Evolutionary conservation across 768 basidiomycete species (phyloP), one percentile per base, ranked within the genome.

Genomic region (Suillus subalutaceus): DNA sequence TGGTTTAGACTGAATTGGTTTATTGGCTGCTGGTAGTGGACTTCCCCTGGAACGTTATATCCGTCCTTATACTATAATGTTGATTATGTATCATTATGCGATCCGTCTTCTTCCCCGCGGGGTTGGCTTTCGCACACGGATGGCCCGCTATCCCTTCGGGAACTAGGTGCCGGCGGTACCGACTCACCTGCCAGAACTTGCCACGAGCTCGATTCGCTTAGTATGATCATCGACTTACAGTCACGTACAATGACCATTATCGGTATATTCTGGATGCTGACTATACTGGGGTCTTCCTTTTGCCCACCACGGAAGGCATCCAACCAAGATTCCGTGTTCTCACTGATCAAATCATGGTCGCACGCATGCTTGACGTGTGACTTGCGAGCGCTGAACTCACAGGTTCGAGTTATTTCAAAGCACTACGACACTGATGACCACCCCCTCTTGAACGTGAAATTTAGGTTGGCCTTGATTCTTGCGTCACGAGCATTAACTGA

Each of bases 41-140:
- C 23, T 30, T 23, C 20, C 37, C 23, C 30, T 30, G 63, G 56
- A 13, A 30, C 38, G 6, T 40, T 6, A 20, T 32, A 12, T 43
- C 15, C 6, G 16, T 41, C 9, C 23, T 23, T 59, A 10, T n/a
- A 30, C 12, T 41, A 26, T 26, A 26, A 59, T 32, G 30, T 43
- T 20, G 16, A 40, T 30, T 60, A 60, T 43, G 41, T 60, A 60
- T 60, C 6, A 43, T 60, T 43, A 60, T 60, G 12, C 7, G 26
- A 30, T 32, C 18, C 6, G 41, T 60, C 40, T 59, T 58, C n/a
- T 43, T 60, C 10, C 16, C 26, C 26, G 10, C 2, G 26, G 40
- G 57, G 58, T 41, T 30, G 10, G 18, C 26, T 43, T 43, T 13
- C 41, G 41, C 38, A 18, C 58, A 41, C 18, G 3, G 59, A 30